Conservation (phyloP, 192 early-diverging fungal species). For the Linnemannia hyalina region DNA sequence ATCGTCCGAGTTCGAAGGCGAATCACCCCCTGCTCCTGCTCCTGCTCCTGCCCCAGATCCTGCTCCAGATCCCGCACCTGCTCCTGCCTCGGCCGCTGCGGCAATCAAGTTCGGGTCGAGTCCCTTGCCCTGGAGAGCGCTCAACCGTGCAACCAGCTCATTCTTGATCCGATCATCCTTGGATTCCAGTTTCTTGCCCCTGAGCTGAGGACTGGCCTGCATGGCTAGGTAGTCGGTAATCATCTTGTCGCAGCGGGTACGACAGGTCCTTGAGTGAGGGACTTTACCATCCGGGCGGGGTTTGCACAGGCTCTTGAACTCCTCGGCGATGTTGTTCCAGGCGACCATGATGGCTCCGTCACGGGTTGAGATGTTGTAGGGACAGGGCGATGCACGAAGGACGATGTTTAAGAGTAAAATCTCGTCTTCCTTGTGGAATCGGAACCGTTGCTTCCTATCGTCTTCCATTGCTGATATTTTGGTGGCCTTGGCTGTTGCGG, state of each 20-base stretch:
- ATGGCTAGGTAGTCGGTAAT: conserved; percentile 23
- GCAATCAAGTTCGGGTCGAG: neutral
- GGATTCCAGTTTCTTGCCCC: conserved; percentile 24
- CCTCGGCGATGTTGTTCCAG: conserved; percentile 42
- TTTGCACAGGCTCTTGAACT: conserved; percentile 23
- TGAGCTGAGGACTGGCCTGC: conserved; percentile 9
- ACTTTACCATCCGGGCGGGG: conserved; percentile 34
- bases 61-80: neutral
- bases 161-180: conserved; percentile 38
- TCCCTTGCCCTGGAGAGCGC: conserved; percentile 15
- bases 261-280: conserved; percentile 37
- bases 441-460: conserved; percentile 44
- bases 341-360: conserved; percentile 50
- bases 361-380: conserved; percentile 40
- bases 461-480: conserved; percentile 12
- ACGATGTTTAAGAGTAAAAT: conserved; percentile 39
- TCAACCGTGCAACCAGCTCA: conserved; percentile 21
- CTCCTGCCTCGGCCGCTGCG: neutral
- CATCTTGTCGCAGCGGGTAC: conserved; percentile 47
- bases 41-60: neutral
- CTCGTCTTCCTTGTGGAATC: conserved; percentile 52
- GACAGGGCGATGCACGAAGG: conserved; percentile 35
- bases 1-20: neutral
- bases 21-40: neutral
- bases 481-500: neutral